Evolutionary conservation across 176 grass and related monocot species (phyloP), one percentile per base, ranked within the genome.

Genomic region (Poa annua): DNA sequence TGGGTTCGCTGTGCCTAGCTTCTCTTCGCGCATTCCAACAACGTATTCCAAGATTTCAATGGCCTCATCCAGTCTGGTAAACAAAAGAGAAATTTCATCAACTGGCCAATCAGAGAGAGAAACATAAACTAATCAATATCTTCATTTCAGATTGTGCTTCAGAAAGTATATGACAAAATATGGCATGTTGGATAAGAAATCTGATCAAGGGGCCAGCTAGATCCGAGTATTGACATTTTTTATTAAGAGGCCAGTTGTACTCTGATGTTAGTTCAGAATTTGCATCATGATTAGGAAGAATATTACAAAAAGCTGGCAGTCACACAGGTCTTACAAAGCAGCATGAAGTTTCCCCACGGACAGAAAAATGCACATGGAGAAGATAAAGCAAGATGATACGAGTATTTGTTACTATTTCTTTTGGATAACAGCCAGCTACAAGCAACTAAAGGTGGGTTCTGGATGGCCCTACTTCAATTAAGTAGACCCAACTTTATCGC

Each of bases 11-110:
- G 97, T 99, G 16, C 97, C 97, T 65, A 96, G 84, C 66, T 88
- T 96, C 83, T 99, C 97, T 81, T 99, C 97, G 10, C 97, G 92
- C 81, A 99, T 92, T 53, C 86, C 93, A 5, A 99, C 93, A 22
- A 99, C 89, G 74, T 88, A 80, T 71, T 99, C 97, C 85, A 99
- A 90, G 61, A 96, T 94, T 75, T 99, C 97, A 17, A 99, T 96
- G 13, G 97, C 97, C 60, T 94, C 91, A 67, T 92, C 91, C 62
- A 96, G 77, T 80, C 97, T 99, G 87, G 38, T 60, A 81, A 90
- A 87, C 16, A 71, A 61, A 47, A 83, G 13, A 72, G 49, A 34
- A 54, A 16, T 49, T 1, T 49, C 24, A 74, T 50, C 41, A 87
- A 38, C 3, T 66, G 2, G 56, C 48, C 25, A 71, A 38, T 79